Evolutionary conservation across 2,329 filamentous ascomycete species (phyloP).

Genomic region (Podosphaera leucotricha): DNA sequence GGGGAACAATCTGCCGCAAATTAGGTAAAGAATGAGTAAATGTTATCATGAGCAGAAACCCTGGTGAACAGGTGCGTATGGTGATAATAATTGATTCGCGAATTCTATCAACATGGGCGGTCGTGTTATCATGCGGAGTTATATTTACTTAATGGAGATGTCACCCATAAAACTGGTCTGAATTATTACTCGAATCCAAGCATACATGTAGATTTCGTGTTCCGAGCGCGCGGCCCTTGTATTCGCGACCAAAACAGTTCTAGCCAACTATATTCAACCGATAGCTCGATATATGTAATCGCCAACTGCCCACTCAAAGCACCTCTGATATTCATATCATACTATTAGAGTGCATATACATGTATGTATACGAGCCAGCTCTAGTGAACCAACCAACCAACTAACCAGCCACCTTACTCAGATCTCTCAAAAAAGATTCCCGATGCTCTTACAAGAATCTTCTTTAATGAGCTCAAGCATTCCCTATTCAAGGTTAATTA

Average conservation of each 20-base stretch:
- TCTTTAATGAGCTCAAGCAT: slow-evolving; percentile 88
- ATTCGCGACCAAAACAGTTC: too few species aligned
- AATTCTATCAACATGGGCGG: neutral
- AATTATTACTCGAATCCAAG: too few species aligned
- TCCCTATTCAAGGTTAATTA: slow-evolving; percentile 25
- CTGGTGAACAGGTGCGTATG: neutral
- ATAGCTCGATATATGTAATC: too few species aligned
- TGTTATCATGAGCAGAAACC: neutral
- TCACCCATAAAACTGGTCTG: too few species aligned
- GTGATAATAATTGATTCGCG: neutral
- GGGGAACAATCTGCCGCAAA: neutral
- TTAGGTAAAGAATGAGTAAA: neutral
- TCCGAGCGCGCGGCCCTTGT: neutral
- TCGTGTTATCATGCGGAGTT: neutral
- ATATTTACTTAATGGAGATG: neutral
- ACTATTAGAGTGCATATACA: too few species aligned
- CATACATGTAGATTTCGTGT: neutral
- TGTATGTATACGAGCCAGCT: too few species aligned
- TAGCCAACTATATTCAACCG: too few species aligned
- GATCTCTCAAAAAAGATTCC: slow-evolving; percentile 45
- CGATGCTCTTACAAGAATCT: slow-evolving; percentile 78
- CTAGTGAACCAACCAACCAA: too few species aligned
- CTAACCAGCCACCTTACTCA: too few species aligned
- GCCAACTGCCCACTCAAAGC: too few species aligned
- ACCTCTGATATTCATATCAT: too few species aligned